Conservation (phyloP, 345 rosid genomes). For the Arabidopsis suecica region DNA sequence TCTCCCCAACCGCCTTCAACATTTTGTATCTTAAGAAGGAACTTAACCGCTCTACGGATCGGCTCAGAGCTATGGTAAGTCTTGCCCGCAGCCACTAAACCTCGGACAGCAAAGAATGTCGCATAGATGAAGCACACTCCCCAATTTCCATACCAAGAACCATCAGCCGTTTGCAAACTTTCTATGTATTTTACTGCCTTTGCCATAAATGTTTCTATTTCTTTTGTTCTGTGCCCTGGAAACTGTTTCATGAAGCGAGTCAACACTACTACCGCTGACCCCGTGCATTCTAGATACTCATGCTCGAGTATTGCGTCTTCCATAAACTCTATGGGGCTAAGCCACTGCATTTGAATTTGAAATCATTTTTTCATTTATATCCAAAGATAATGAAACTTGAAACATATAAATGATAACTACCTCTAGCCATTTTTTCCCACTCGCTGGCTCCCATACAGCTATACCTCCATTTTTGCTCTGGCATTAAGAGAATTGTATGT, state of each 20-base stretch:
- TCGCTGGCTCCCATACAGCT: no score
- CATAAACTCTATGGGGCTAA: no score
- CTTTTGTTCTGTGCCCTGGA: background rate
- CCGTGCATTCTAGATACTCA: background rate
- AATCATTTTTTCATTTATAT: background rate
- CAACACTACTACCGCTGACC: background rate
- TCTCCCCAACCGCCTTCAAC: background rate
- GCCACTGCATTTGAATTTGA: no score
- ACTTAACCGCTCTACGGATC: background rate
- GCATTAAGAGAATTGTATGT: no score
- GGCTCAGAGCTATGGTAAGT: background rate
- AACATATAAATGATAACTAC: no score
- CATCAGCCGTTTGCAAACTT: background rate
- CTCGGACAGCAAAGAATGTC: background rate
- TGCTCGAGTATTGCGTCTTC: no score
- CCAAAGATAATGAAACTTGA: background rate
- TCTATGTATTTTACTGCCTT: background rate
- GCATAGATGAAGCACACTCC: background rate
- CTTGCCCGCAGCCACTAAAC: background rate
- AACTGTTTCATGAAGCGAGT: background rate
- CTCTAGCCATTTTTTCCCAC: no score
- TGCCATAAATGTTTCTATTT: background rate
- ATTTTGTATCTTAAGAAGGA: background rate
- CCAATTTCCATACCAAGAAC: conserved; percentile 9
- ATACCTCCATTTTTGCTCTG: no score